Base-by-base conservation (phyloP, 768 basidiomycete genomes). In the Cystobasidium onofrii region DNA sequence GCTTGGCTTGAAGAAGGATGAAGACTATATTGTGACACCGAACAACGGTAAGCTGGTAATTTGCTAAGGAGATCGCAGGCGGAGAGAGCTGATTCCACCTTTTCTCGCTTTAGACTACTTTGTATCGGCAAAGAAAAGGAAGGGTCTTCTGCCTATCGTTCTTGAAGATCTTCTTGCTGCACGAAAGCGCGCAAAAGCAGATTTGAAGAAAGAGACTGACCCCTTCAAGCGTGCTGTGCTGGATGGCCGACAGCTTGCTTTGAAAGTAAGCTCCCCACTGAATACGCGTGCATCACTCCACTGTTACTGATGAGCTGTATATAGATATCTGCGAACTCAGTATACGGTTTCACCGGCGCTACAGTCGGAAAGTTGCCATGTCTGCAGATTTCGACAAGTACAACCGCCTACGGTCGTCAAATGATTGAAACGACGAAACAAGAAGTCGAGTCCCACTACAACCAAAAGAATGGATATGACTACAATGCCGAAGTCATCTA, bases 361-460 rank as follows among this genome's bases (percentile, higher is more conserved):
- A 98, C 96, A 0, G 86, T 98, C 76, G 96, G 96, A 70, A 98
- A 97, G 81, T 83, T 99, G 18, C 93, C 96, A 2, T 99, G 96
- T 84, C 84, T 98, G 50, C 83, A 92, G 12, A 99, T 99, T 75
- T 98, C 96, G 17, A 97, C 94, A 1, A 93, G 91, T 82, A 87
- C 88, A 50, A 99, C 96, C 0, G 87, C 96, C 0, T 99, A 96
- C 81, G 96, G 96, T 78, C 91, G 96, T 73, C 90, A 96, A 81
- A 99, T 99, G 96, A 98, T 99, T 75, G 95, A 98, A 81, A 88
- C 87, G 80, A 99, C 96, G 1, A 98, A 94, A 81, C 85, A 89
- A 83, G 91, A 89, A 44, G 65, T 67, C 13, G 36, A 36, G 46
- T 36, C 34, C 13, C 2, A 33, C 23, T 41, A 77, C 31, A 39